Evolutionary conservation across 768 basidiomycete species (phyloP).

Genomic region (Hygrocybe coccinea): DNA sequence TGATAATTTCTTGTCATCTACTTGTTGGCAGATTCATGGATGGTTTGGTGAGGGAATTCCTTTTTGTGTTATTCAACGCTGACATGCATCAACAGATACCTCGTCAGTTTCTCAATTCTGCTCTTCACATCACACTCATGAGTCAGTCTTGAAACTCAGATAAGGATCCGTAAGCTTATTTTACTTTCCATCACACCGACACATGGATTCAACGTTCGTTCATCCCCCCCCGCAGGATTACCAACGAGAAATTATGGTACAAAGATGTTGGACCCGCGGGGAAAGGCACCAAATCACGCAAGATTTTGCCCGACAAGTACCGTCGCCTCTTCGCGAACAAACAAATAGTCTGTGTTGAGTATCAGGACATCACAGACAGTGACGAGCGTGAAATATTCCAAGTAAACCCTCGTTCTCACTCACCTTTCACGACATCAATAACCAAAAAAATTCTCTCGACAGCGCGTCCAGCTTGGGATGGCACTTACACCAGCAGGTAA

Average conservation of each 20-base stretch:
- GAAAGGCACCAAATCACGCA: conserved; percentile 16
- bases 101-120: conserved; percentile 37
- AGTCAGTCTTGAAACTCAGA: conserved; percentile 26
- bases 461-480: conserved; percentile 78
- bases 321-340: conserved; percentile 62
- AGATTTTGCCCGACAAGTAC: conserved; percentile 50
- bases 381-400: conserved; percentile 71
- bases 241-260: conserved; percentile 53
- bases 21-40: conserved; percentile 54
- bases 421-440: not conserved
- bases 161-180: conserved; percentile 45
- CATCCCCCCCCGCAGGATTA: conserved; percentile 27
- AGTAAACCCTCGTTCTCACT: conserved; percentile 31
- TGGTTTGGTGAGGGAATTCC: conserved; percentile 43
- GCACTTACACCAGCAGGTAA: conserved; percentile 66
- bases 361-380: conserved; percentile 49
- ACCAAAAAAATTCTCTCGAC: not conserved
- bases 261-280: conserved; percentile 26
- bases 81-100: conserved; percentile 42
- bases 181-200: too few species aligned
- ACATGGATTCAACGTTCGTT: not conserved
- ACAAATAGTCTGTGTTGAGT: conserved; percentile 80
- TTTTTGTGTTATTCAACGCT: not conserved
- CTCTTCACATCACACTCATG: not conserved
- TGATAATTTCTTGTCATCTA: not conserved